Evolutionary conservation across 23 red algal species (phyloP).

Genomic region (Cyanidium caldarium): DNA sequence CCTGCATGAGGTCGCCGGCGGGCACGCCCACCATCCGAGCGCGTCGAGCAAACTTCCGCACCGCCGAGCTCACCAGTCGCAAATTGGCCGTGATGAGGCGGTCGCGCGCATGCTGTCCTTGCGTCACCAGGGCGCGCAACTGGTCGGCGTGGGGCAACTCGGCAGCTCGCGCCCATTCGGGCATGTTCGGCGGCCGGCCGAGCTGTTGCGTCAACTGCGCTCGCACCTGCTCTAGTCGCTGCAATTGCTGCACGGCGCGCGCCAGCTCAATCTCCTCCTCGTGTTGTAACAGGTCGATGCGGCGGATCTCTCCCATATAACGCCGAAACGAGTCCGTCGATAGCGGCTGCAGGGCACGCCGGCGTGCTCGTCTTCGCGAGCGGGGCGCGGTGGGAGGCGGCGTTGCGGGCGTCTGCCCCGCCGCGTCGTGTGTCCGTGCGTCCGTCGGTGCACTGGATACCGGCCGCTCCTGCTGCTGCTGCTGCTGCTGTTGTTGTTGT

Average conservation of each 20-base stretch:
- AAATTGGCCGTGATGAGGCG: conserved; percentile 55
- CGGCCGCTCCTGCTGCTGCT: background rate
- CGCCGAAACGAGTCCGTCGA: conserved; percentile 49
- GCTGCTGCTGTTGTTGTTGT: background rate
- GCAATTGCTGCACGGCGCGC: conserved; percentile 9
- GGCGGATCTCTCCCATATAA: conserved; percentile 54
- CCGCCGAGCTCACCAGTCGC: conserved; percentile 50
- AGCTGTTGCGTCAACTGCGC: background rate
- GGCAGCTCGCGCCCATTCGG: conserved; percentile 35
- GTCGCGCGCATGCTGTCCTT: conserved; percentile 47
- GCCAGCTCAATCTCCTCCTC: conserved; percentile 30
- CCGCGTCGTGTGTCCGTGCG: background rate
- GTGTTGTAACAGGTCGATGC: conserved; percentile 20
- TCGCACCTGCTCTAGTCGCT: conserved; percentile 18
- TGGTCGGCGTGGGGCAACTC: background rate
- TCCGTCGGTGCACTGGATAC: no score
- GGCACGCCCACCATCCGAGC: background rate
- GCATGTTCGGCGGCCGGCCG: conserved; percentile 22
- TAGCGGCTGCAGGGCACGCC: no score
- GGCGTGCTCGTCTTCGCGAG: no score
- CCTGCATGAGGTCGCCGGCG: conserved; percentile 71
- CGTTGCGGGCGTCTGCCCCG: background rate
- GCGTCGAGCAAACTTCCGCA: conserved; percentile 19
- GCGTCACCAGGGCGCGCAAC: conserved; percentile 12
- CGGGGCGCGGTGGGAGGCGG: background rate